These are phyloP conservation scores for Dendrobium huoshanense DNA, from an alignment of 106 monocot genomes.

Conservation along the genomic window DNA sequence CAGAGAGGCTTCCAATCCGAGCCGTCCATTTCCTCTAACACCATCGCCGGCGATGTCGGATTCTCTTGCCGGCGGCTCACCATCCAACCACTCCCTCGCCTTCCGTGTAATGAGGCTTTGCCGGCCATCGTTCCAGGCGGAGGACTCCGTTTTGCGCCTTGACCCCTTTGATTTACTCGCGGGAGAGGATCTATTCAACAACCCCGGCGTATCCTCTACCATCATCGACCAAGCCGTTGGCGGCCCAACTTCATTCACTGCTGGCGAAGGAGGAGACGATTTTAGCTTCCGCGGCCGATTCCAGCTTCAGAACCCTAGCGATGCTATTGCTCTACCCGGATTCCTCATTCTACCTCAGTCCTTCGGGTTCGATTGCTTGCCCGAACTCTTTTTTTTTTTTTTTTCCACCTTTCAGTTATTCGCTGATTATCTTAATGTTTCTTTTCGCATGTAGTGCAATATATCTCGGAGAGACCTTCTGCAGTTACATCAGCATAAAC, in stretches of 20 bases:
- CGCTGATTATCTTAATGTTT: not conserved
- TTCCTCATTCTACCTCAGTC: conserved; percentile 87
- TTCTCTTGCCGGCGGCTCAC: conserved; percentile 12
- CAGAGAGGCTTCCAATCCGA: not conserved
- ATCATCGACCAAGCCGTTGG: not conserved
- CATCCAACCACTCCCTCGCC: conserved; percentile 72
- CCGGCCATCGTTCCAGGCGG: conserved; percentile 85
- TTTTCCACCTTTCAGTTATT: not conserved
- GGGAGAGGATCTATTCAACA: conserved; percentile 77
- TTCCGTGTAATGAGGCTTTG: conserved; percentile 98
- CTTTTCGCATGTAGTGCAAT: conserved; percentile 46
- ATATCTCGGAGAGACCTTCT: conserved; percentile 93
- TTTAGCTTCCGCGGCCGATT: conserved; percentile 74
- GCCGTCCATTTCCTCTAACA: not conserved
- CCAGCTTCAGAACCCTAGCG: conserved; percentile 59
- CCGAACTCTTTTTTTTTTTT: not conserved
- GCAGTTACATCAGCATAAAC: conserved; percentile 97
- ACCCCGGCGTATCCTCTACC: conserved; percentile 20
- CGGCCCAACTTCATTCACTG: not conserved
- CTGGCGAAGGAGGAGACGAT: conserved; percentile 22
- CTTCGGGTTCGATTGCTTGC: conserved; percentile 52
- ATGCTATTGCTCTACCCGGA: conserved; percentile 77
- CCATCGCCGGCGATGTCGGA: conserved; percentile 18
- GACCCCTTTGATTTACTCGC: conserved; percentile 66
- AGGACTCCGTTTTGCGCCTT: conserved; percentile 66